phyloP scores from a whole-genome alignment of 345 rosid species.

The Streptanthus diversifolius region DNA sequence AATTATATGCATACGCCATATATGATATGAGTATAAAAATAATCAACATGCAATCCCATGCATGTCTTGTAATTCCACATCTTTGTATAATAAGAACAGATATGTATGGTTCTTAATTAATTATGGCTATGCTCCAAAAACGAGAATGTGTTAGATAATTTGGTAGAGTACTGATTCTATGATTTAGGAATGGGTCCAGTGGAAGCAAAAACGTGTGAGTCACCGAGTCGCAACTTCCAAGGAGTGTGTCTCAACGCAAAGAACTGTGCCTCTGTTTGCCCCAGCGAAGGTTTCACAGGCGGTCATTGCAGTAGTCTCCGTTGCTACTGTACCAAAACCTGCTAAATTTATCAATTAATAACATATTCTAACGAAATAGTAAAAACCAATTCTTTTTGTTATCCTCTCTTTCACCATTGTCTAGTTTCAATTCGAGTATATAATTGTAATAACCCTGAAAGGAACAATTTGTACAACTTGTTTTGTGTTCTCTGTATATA shows the following conservation, averaged over 20 bases:
- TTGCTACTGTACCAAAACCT: slow-evolving; percentile 26
- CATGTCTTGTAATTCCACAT: neutral
- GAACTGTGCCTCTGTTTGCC: slow-evolving; percentile 17
- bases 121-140: neutral
- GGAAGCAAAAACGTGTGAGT: slow-evolving; percentile 20
- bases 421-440: neutral
- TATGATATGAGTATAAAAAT: neutral
- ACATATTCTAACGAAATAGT: neutral
- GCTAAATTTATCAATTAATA: neutral
- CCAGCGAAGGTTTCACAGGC: slow-evolving; percentile 10
- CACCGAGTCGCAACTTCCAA: slow-evolving; percentile 1
- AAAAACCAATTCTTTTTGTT: neutral
- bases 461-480: neutral
- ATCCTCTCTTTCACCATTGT: neutral
- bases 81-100: neutral
- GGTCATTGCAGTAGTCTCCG: slow-evolving; percentile 22
- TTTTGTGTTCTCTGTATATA: neutral
- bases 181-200: slow-evolving; percentile 22
- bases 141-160: neutral
- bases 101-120: neutral
- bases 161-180: neutral
- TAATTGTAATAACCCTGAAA: neutral
- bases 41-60: neutral
- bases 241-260: slow-evolving; percentile 28
- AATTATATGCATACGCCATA: too few relatives aligned